Evolutionary conservation across 306 rosid species (phyloP).

Genomic region (Oxytropis ochrocephala): DNA sequence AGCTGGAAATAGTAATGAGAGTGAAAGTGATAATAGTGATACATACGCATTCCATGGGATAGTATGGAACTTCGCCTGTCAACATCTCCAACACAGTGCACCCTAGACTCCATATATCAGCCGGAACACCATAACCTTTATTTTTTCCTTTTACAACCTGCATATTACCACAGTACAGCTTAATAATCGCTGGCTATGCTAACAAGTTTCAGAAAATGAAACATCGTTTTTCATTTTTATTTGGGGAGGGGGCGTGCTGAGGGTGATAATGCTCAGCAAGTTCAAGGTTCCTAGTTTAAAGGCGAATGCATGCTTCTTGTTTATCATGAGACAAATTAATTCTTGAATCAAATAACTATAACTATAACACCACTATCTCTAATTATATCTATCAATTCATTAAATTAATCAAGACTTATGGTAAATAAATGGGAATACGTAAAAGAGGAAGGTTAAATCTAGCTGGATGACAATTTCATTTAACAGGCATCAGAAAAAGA

Average conservation of each 20-base stretch:
- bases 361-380: neutral
- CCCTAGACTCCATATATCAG: constrained; percentile 98
- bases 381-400: neutral
- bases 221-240: neutral
- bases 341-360: neutral
- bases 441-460: neutral
- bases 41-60: constrained; percentile 61
- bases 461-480: neutral
- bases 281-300: constrained; percentile 6
- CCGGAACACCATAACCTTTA: constrained; percentile 83
- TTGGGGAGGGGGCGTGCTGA: neutral
- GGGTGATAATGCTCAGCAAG: neutral
- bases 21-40: neutral
- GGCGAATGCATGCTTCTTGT: neutral
- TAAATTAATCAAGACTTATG: neutral
- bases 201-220: neutral
- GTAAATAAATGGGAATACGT: neutral
- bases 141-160: constrained; percentile 82
- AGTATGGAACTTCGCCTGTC: constrained; percentile 64
- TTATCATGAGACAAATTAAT: neutral
- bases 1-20: neutral
- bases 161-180: constrained; percentile 23
- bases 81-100: constrained; percentile 97
- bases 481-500: neutral
- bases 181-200: neutral